Conservation (phyloP, 1,284 basidiomycete species). For the Tremellales sp. region DNA sequence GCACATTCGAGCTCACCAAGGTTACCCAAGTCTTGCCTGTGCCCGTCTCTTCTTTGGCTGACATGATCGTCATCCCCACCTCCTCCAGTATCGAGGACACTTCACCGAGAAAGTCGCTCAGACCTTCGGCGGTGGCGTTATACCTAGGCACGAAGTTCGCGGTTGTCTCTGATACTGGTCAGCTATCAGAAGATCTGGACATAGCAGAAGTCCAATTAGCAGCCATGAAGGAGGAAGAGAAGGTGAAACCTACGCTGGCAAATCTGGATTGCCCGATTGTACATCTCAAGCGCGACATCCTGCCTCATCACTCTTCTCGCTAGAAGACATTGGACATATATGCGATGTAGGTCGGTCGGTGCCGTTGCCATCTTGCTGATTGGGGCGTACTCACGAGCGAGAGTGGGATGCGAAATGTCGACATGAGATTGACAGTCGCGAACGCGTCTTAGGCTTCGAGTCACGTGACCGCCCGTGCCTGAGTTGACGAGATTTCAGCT, state of each 20-base stretch:
- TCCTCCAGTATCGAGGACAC: conserved; percentile 29
- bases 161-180: not conserved
- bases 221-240: not conserved
- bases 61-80: conserved; percentile 30
- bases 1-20: conserved; percentile 20
- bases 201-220: not conserved
- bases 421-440: not conserved
- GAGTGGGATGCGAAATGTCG: not conserved
- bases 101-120: conserved; percentile 30
- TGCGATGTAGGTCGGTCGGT: conserved; percentile 37
- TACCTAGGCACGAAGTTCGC: not conserved
- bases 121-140: conserved; percentile 16
- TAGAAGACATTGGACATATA: conserved; percentile 42
- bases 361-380: not conserved
- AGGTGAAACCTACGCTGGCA: conserved; percentile 19
- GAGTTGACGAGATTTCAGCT: not conserved
- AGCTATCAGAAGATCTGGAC: not conserved
- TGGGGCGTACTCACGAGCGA: not conserved
- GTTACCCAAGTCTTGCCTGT: conserved; percentile 27
- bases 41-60: conserved; percentile 28
- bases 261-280: conserved; percentile 34
- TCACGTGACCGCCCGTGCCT: not conserved
- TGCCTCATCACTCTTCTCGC: conserved; percentile 34
- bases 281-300: conserved; percentile 37
- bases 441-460: not conserved